phyloP scores from a whole-genome alignment of 2,329 filamentous ascomycete genomes.

The Metarhizium anisopliae region DNA sequence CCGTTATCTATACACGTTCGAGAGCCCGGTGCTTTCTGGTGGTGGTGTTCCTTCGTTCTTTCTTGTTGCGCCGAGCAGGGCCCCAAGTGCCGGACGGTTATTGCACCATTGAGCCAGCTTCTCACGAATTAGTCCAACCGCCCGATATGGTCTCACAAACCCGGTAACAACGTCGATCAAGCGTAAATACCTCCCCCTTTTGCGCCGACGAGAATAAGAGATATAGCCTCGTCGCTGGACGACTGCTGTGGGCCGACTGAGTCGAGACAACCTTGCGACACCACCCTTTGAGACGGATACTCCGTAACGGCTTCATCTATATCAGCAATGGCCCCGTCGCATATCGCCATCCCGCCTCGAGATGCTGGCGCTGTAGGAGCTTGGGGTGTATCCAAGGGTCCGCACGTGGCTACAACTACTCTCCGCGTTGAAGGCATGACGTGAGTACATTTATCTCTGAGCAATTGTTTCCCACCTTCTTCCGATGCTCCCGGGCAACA shows the following conservation, averaged over 20 bases:
- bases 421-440: conserved; percentile 84
- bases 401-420: conserved; percentile 81
- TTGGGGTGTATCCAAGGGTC: conserved; percentile 24
- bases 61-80: background rate
- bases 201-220: background rate
- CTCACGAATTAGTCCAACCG: background rate
- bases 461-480: background rate
- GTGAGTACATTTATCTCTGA: conserved; percentile 32
- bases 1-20: background rate
- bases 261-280: background rate
- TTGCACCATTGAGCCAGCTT: conserved; percentile 5
- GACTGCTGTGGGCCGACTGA: background rate
- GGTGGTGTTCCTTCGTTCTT: background rate
- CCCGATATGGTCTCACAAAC: conserved; percentile 1
- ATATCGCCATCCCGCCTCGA: conserved; percentile 37
- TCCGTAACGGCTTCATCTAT: background rate
- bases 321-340: conserved; percentile 39
- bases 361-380: conserved; percentile 19
- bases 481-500: conserved; percentile 16
- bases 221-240: background rate
- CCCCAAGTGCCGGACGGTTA: background rate
- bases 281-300: background rate
- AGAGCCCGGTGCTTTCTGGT: conserved; percentile 3
- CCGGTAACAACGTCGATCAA: conserved; percentile 2
- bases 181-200: background rate